A percentile compares a stretch with the other conserved stretches of the same genome.
Evolutionary conservation across 352 stramenopile species (phyloP).

Genomic region (Phytophthora constricta): DNA sequence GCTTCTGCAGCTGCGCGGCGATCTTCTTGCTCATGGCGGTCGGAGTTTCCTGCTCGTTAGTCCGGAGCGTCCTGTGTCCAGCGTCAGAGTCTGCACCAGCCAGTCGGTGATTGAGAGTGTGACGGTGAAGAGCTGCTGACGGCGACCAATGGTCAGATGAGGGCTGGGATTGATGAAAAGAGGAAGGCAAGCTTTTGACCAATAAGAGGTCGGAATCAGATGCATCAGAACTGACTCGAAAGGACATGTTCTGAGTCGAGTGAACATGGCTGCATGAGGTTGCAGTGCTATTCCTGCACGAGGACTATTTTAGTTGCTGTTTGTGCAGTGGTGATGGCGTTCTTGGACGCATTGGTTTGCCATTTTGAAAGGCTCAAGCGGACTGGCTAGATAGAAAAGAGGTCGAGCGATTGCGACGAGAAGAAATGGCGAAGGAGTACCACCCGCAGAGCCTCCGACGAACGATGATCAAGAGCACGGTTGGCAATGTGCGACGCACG

Average conservation of each 20-base stretch:
- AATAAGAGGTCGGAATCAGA: background rate
- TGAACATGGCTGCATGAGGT: background rate
- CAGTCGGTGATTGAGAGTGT: slow-evolving; percentile 29
- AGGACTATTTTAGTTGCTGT: background rate
- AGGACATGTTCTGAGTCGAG: background rate
- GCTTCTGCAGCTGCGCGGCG: slow-evolving; percentile 78
- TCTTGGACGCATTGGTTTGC: background rate
- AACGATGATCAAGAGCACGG: slow-evolving; percentile 85
- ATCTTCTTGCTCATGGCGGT: slow-evolving; percentile 78
- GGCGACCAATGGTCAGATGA: background rate
- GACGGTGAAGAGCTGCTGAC: background rate
- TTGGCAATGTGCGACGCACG: slow-evolving; percentile 63
- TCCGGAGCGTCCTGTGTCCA: background rate
- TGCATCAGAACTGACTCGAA: background rate
- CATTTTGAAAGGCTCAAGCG: slow-evolving; percentile 4
- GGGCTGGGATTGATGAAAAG: background rate
- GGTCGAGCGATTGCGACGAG: background rate
- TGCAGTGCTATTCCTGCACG: background rate
- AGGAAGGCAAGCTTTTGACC: background rate
- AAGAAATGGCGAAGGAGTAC: slow-evolving; percentile 34
- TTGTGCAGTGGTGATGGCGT: background rate
- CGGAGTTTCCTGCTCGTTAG: background rate
- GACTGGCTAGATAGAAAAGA: background rate
- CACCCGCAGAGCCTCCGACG: slow-evolving; percentile 60
- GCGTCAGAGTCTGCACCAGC: slow-evolving; percentile 4